phyloP scores from a whole-genome alignment of 192 early-diverging fungal genomes.

The Rhizophagus sp. region DNA sequence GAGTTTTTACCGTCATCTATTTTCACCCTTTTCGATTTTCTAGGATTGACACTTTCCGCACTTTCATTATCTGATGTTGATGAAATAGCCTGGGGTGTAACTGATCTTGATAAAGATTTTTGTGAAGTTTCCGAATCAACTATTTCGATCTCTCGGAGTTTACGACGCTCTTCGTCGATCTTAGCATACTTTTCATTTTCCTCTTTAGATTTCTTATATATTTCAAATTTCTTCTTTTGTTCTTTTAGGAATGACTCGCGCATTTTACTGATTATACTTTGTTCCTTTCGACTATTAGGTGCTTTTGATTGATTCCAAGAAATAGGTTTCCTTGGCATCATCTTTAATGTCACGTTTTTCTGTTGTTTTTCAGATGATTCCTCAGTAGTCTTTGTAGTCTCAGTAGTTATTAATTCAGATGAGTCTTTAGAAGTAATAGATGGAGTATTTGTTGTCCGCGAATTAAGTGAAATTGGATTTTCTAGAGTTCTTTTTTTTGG shows the following conservation, averaged over 20 bases:
- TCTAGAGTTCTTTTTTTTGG: neutral
- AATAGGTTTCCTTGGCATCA: neutral
- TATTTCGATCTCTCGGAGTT: neutral
- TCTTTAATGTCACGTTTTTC: neutral
- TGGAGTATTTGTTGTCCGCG: neutral
- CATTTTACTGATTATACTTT: neutral
- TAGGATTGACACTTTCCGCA: slow-evolving; percentile 35
- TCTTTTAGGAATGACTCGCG: neutral
- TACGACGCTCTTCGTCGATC: neutral
- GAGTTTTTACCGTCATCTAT: slow-evolving; percentile 35
- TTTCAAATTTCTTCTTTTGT: neutral
- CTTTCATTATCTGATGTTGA: slow-evolving; percentile 23
- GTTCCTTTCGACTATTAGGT: neutral
- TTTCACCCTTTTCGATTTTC: neutral
- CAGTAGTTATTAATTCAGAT: neutral
- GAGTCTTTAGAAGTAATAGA: neutral
- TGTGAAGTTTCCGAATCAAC: neutral
- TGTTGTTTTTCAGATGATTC: neutral
- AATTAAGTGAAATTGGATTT: neutral
- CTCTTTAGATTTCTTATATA: neutral
- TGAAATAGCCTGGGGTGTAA: neutral
- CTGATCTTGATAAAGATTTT: slow-evolving; percentile 15
- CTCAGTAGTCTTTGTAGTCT: neutral
- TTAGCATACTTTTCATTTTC: neutral
- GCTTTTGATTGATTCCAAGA: neutral